Evolutionary conservation across 2,329 filamentous ascomycete species (phyloP), one percentile per base, ranked within the genome.

Genomic region (Chaetothyriales sp.): DNA sequence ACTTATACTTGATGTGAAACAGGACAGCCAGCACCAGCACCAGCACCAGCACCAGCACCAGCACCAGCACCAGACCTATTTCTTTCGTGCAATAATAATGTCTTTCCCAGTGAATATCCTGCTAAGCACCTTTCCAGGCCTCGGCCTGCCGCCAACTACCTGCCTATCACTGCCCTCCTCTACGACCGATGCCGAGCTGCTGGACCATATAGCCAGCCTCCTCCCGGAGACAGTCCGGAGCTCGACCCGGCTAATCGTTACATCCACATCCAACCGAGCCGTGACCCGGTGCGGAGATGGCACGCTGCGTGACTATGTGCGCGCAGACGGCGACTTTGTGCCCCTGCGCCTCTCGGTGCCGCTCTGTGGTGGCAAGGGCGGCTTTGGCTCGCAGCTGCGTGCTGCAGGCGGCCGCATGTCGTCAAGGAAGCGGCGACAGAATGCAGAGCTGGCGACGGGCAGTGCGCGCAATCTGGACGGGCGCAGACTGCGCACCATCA

Each of bases 331-430:
- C 26, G 39, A 43, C 32, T 82, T 96, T 58, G 74, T 98, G 15
- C 83, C 88, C 0, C 76, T 98, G 3, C 86, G 88, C 49, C 79
- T 98, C 26, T 83, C 81, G 5, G 73, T 83, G 1, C 84, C 84
- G 5, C 71, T 95, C 42, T 85, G 83, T 60, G 92, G 93, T 71
- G 93, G 93, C 64, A 98, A 98, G 65, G 92, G 92, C 67, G 92
- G 92, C 62, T 98, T 98, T 65, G 92, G 92, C 49, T 96, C 90
- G 1, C 93, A 98, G 67, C 80, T 98, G 39, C 86, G 93, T 63
- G 92, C 93, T 0, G 92, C 92, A 2, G 92, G 93, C 64, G 92
- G 93, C 43, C 90, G 93, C 70, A 98, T 98, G 92, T 94, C 88
- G 2, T 90, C 86, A n/a, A 80, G 81, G 60, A 93, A 93, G 72